These are phyloP conservation scores for Citrus cavaleriei DNA, from an alignment of 345 rosid genomes.

Conservation along the genomic window DNA sequence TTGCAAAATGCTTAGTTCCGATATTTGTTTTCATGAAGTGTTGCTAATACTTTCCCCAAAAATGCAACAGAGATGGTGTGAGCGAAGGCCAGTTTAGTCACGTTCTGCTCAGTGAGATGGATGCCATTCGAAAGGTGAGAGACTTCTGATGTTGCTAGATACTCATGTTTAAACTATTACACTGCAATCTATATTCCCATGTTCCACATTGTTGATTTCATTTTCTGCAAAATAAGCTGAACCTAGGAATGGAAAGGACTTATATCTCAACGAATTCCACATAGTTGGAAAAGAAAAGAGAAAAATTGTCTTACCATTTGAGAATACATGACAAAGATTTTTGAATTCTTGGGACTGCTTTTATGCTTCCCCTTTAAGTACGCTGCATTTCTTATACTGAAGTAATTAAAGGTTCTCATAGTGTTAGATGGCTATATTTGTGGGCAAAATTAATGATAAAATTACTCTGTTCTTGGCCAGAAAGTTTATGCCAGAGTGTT, in stretches of 20 bases:
- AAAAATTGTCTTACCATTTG: not conserved
- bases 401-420: not conserved
- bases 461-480: not conserved
- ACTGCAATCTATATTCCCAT: not conserved
- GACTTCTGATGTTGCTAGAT: not conserved
- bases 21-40: not conserved
- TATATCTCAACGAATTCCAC: not conserved
- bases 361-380: not conserved
- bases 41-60: not conserved
- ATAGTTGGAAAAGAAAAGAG: not conserved
- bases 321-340: not conserved
- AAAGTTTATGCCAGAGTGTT: not conserved
- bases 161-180: not conserved
- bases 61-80: constrained; percentile 66
- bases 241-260: not conserved
- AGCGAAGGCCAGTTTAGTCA: constrained; percentile 75
- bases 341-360: not conserved
- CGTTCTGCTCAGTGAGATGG: constrained; percentile 60
- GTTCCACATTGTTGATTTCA: not conserved
- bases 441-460: not conserved
- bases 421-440: not conserved
- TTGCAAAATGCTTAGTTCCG: not conserved
- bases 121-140: constrained; percentile 53
- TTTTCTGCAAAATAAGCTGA: not conserved
- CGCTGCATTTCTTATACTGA: not conserved